Base-by-base conservation (phyloP, 2,329 filamentous ascomycete genomes). In the Paracoccidioides lutzii region DNA sequence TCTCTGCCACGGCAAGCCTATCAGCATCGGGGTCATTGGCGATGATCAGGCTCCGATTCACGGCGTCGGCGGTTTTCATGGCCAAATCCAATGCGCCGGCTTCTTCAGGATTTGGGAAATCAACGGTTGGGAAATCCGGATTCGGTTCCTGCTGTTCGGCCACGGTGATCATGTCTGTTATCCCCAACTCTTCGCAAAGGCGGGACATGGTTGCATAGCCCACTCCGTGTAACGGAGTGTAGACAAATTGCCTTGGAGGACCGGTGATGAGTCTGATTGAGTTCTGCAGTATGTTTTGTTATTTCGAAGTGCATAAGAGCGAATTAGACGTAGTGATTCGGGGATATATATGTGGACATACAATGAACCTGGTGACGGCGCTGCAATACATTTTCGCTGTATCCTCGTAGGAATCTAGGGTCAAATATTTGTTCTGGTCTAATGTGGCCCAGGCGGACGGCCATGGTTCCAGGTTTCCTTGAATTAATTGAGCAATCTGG, bases 1-100 rank as follows among this genome's bases (percentile, higher is more conserved):
- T 80, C 63, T 84, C 77, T 3, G 81, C 82, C 5, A 74, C 78
- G 5, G 81, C 80, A 58, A 85, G 79, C 22, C 82, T 77, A 66
- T 85, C 82, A 14, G 82, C 82, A 64, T 85, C 82, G 1, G 82
- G 82, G 60, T 85, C 82, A 61, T 80, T 83, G 9, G 82, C 81
- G 33, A 85, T 68, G 41, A 84, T 77, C 43, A 84, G 64, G 5
- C 67, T 67, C 56, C 76, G 74, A 15, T 70, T 71, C 15, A 75
- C 64, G 52, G 69, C 66, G 48, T 81, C 75, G 33, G 81, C 82
- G 3, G 76, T 76, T 58, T 74, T 64, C 52, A 81, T 80, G 1
- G 82, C 78, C 38, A 83, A 70, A 61, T 83, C 76, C 10, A 85
- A 68, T 2, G 82, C 81, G 5, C 81, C 81, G 56, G 77, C 76